phyloP scores from a whole-genome alignment of 106 monocot genomes.

The Allium sativum region DNA sequence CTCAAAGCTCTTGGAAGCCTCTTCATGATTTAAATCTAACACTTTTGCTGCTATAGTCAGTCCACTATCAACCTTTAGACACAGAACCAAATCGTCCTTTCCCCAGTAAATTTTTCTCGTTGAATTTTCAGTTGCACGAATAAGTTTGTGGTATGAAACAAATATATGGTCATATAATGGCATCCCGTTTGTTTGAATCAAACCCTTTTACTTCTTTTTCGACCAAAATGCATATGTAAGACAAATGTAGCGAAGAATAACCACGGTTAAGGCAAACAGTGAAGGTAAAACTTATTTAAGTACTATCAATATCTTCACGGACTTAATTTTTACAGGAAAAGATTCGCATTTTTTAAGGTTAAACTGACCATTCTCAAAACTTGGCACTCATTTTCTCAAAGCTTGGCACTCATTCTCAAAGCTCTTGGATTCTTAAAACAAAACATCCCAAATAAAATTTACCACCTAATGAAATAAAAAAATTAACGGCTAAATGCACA shows the following conservation, averaged over 20 bases:
- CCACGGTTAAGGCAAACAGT: neutral
- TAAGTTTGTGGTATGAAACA: constrained; percentile 5
- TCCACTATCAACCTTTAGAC: neutral
- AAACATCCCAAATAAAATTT: too few relatives aligned
- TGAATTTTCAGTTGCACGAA: constrained; percentile 2
- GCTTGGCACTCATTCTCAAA: too few relatives aligned
- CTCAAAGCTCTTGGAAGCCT: constrained; percentile 6
- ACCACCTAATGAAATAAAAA: too few relatives aligned
- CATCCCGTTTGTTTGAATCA: neutral
- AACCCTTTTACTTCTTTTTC: neutral
- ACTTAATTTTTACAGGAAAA: neutral
- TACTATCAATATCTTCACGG: neutral
- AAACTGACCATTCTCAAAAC: neutral
- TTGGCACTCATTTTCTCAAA: too few relatives aligned
- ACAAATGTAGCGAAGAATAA: neutral
- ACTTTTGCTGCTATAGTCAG: constrained; percentile 8
- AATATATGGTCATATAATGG: neutral
- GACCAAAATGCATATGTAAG: constrained; percentile 1
- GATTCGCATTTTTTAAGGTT: neutral
- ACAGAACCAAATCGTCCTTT: neutral
- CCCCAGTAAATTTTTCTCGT: neutral
- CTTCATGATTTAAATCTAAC: constrained; percentile 4
- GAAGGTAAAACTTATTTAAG: neutral
- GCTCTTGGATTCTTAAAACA: too few relatives aligned
- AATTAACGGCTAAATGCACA: too few relatives aligned